phyloP scores from a whole-genome alignment of 1,139 yeast species.

The Sugiyamaella grinbergsii region DNA sequence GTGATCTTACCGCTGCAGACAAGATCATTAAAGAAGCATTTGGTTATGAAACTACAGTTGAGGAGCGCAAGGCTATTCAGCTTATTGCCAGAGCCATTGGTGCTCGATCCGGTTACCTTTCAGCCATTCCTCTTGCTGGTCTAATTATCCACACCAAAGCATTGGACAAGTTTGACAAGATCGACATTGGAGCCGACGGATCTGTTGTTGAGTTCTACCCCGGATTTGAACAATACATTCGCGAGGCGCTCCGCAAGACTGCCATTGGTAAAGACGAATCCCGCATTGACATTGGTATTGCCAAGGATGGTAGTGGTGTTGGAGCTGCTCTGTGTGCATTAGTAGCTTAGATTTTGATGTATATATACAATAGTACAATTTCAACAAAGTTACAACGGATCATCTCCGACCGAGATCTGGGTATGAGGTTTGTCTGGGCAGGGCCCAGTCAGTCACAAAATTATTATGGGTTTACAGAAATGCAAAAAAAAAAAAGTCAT shows the following conservation, averaged over 20 bases:
- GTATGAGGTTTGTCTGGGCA: too few species aligned
- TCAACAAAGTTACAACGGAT: too few species aligned
- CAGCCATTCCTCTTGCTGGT: slow-evolving; percentile 89
- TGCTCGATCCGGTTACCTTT: slow-evolving; percentile 78
- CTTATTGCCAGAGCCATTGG: slow-evolving; percentile 74
- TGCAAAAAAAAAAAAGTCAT: too few species aligned
- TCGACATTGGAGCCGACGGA: slow-evolving; percentile 94
- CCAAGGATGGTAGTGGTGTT: slow-evolving; percentile 93
- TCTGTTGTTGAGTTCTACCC: slow-evolving; percentile 92
- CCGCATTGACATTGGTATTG: slow-evolving; percentile 71
- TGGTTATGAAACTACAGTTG: slow-evolving; percentile 58
- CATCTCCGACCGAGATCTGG: too few species aligned
- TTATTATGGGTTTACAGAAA: too few species aligned
- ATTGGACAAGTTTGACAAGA: slow-evolving; percentile 54
- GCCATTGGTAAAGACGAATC: slow-evolving; percentile 61
- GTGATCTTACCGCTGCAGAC: slow-evolving; percentile 66
- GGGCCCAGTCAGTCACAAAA: too few species aligned
- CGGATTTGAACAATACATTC: slow-evolving; percentile 71
- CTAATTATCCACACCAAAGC: slow-evolving; percentile 61
- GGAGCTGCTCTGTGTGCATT: slow-evolving; percentile 94
- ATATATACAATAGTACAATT: too few species aligned
- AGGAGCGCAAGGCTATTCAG: slow-evolving; percentile 74
- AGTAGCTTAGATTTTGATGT: slow-evolving; percentile 36
- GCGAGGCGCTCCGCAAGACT: slow-evolving; percentile 71
- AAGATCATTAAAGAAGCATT: slow-evolving; percentile 41